Conservation (phyloP, 2,329 filamentous ascomycete genomes). For the Paraphaeosphaeria minitans region DNA sequence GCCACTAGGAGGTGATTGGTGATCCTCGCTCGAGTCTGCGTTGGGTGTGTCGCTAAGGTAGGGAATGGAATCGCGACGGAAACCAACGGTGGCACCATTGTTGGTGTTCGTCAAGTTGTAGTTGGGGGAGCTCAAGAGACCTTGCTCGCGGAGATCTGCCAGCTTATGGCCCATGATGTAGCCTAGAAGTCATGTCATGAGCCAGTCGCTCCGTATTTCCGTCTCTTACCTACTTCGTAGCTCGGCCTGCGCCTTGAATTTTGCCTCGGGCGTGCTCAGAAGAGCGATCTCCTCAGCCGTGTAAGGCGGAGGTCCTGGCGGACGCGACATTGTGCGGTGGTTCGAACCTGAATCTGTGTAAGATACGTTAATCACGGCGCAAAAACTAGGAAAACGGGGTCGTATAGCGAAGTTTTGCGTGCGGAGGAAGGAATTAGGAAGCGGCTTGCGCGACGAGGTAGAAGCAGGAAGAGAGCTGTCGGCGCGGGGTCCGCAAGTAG, state of each 20-base stretch:
- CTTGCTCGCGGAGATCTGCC: slow-evolving; percentile 16
- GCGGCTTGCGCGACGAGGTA: not conserved
- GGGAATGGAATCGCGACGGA: not conserved
- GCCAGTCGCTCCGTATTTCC: slow-evolving; percentile 24
- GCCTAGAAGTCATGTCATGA: slow-evolving; percentile 3
- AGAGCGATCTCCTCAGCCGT: slow-evolving; percentile 30
- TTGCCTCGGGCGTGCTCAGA: slow-evolving; percentile 27
- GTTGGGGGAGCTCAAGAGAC: slow-evolving; percentile 1
- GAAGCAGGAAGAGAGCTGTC: not conserved
- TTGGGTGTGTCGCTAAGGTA: not conserved
- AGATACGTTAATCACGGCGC: not conserved
- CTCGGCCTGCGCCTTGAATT: slow-evolving; percentile 29
- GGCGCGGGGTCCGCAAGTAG: not conserved
- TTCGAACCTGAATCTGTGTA: not conserved
- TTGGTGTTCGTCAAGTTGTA: slow-evolving; percentile 1
- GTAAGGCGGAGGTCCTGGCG: slow-evolving; percentile 31
- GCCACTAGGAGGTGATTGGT: not conserved
- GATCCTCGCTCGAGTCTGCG: not conserved
- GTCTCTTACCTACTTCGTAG: slow-evolving; percentile 33
- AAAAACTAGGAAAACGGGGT: not conserved
- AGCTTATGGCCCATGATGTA: slow-evolving; percentile 13
- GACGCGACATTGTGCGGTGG: slow-evolving; percentile 24
- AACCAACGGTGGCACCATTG: not conserved
- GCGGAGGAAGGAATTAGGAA: not conserved
- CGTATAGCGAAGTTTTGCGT: not conserved